phyloP scores from a whole-genome alignment of 169 alveolate species.

The Plasmodium vivax region DNA sequence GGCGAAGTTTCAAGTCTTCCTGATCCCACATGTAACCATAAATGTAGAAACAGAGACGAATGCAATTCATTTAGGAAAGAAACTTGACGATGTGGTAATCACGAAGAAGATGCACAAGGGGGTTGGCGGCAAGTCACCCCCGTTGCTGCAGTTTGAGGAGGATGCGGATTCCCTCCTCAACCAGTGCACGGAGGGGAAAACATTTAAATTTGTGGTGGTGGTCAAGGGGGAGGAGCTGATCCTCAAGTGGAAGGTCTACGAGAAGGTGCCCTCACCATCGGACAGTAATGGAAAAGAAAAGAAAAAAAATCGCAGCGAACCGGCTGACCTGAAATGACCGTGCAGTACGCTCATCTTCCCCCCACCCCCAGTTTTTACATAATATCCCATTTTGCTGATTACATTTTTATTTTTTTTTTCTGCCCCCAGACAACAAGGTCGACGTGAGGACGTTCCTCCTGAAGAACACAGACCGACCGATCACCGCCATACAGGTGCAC shows the following conservation, averaged over 20 bases:
- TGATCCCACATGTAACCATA: not conserved
- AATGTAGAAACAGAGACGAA: not conserved
- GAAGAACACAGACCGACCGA: not conserved
- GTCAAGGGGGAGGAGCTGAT: not conserved
- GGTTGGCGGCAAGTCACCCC: not conserved
- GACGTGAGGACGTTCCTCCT: not conserved
- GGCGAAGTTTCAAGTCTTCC: not conserved
- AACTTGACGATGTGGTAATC: not conserved
- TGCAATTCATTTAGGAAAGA: not conserved
- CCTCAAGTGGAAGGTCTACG: constrained; percentile 35
- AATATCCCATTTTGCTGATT: not conserved
- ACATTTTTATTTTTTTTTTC: not conserved
- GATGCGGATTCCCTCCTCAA: not conserved
- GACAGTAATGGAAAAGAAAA: not conserved
- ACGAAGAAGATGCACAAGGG: not conserved
- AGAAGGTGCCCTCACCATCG: not conserved
- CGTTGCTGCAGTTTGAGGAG: not conserved
- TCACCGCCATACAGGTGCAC: constrained; percentile 28
- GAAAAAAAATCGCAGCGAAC: not conserved
- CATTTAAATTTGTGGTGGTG: not conserved
- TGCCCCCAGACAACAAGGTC: not conserved
- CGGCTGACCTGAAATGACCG: not conserved
- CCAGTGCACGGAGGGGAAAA: not conserved
- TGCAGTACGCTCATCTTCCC: not conserved
- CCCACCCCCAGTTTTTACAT: not conserved